Evolutionary conservation across 192 early-diverging fungal genomes (phyloP).

Genomic region (Coemansia sp.): DNA sequence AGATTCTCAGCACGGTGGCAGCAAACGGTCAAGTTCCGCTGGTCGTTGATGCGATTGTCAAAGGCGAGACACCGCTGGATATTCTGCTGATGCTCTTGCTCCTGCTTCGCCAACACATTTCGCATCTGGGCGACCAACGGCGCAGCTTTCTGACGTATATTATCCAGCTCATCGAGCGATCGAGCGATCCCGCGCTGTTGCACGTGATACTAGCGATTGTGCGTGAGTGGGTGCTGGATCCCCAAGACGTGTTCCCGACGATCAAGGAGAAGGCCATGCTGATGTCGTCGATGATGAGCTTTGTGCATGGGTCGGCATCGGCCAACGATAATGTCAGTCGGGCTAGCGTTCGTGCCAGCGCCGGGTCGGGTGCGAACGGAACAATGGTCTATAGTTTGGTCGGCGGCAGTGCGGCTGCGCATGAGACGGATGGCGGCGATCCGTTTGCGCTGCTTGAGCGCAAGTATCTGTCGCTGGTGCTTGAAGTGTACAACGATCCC

Average conservation of each 20-base stretch:
- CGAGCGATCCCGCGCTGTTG: constrained; percentile 69
- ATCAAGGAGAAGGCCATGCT: constrained; percentile 94
- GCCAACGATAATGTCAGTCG: constrained; percentile 43
- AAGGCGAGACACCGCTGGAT: constrained; percentile 41
- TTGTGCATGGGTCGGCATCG: constrained; percentile 67
- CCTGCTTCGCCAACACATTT: constrained; percentile 57
- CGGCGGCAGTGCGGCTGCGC: neutral
- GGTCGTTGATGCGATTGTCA: constrained; percentile 23
- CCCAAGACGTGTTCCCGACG: constrained; percentile 86
- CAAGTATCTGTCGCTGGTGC: constrained; percentile 86
- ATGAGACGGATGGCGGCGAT: constrained; percentile 3
- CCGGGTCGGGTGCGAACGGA: too few relatives aligned
- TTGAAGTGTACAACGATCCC: constrained; percentile 81
- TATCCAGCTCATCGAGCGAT: constrained; percentile 79
- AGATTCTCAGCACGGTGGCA: constrained; percentile 17
- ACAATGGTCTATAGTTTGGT: neutral
- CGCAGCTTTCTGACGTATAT: constrained; percentile 78
- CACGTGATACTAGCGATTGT: constrained; percentile 77
- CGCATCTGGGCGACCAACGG: constrained; percentile 78
- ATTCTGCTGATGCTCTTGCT: constrained; percentile 49
- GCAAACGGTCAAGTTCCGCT: constrained; percentile 39
- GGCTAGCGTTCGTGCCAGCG: constrained; percentile 27
- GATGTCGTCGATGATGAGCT: constrained; percentile 85
- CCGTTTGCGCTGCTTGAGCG: constrained; percentile 60
- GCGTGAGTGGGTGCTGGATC: constrained; percentile 81